Conservation (phyloP, 2,329 filamentous ascomycete genomes). For the Rhinocladiella similis region DNA sequence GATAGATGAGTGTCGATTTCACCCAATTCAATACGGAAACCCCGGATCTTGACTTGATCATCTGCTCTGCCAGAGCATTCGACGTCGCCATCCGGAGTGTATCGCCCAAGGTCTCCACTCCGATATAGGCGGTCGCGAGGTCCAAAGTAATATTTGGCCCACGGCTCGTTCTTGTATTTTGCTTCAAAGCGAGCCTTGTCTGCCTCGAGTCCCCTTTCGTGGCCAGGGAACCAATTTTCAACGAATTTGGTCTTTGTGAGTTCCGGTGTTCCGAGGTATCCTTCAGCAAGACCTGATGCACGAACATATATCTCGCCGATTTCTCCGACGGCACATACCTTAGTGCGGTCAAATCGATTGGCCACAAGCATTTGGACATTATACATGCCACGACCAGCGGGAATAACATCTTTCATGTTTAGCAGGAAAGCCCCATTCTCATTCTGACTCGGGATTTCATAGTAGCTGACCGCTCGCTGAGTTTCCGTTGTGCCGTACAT, state of each 20-base stretch:
- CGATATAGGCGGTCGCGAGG: slow-evolving; percentile 84
- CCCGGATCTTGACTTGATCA: slow-evolving; percentile 91
- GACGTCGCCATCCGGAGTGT: slow-evolving; percentile 68
- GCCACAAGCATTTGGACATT: slow-evolving; percentile 88
- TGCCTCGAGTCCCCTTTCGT: slow-evolving; percentile 65
- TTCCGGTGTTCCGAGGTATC: slow-evolving; percentile 65
- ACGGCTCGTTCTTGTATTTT: slow-evolving; percentile 62
- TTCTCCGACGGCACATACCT: slow-evolving; percentile 76
- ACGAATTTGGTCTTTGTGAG: slow-evolving; percentile 77
- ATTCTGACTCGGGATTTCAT: slow-evolving; percentile 67
- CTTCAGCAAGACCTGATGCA: slow-evolving; percentile 80
- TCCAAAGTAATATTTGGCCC: slow-evolving; percentile 76
- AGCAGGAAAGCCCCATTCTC: slow-evolving; percentile 66
- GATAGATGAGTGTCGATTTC: slow-evolving; percentile 87
- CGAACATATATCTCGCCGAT: slow-evolving; percentile 82
- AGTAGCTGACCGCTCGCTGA: slow-evolving; percentile 78
- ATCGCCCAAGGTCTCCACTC: slow-evolving; percentile 82
- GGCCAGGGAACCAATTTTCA: slow-evolving; percentile 81
- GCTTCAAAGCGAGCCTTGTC: slow-evolving; percentile 56
- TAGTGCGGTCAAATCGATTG: slow-evolving; percentile 64
- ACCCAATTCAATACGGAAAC: slow-evolving; percentile 90
- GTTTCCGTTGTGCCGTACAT: slow-evolving; percentile 91
- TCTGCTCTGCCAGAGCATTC: slow-evolving; percentile 80
- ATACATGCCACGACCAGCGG: slow-evolving; percentile 81
- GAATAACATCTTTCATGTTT: slow-evolving; percentile 71